Evolutionary conservation across 495 filamentous ascomycete species (phyloP), one percentile per base, ranked within the genome.

Genomic region (Platismatia glauca): DNA sequence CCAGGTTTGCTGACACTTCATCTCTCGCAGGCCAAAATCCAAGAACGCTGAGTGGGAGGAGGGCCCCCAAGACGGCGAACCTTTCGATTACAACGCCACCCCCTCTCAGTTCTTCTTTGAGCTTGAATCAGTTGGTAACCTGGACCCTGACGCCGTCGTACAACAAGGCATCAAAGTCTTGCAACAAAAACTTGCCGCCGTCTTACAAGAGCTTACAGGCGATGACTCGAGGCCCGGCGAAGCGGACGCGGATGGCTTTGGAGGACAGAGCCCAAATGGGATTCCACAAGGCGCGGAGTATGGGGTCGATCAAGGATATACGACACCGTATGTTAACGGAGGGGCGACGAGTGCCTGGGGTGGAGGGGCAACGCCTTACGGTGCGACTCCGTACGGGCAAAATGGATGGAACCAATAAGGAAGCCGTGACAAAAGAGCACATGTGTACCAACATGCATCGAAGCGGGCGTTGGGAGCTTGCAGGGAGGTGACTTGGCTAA

Each of bases 31-130:
- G 91, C 92, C 92, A 24, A 81, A 88, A 68, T 89, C 86, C 58
- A 83, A 89, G 69, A 95, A 96, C 69, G 87, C 89, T 39, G 82
- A 84, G 5, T 91, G 89, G 86, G 94, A 98, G 74, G 88, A 91
- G 53, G 86, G 86, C 31, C 81, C 85, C 1, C 82, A 85, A 9
- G 90, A 96, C 72, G 86, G 83, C 63, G 87, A 93, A 69, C 83
- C 86, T 13, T 97, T 97, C 75, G 85, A 96, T 74, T 96, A 89
- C 74, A 89, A 96, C 66, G 94, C 90, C 22, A 82, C 87, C 29
- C 91, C 94, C 7, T 81, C 78, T 56, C 82, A 79, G 60, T 98
- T 96, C 76, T 98, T 95, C 79, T 84, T 92, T 67, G 90, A 97
- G 64, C 87, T 98, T 34, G 94, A 98, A 71, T 89, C 87, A 43